Base-by-base conservation (phyloP, 2,329 filamentous ascomycete species). In the Dactylellina sp. region DNA sequence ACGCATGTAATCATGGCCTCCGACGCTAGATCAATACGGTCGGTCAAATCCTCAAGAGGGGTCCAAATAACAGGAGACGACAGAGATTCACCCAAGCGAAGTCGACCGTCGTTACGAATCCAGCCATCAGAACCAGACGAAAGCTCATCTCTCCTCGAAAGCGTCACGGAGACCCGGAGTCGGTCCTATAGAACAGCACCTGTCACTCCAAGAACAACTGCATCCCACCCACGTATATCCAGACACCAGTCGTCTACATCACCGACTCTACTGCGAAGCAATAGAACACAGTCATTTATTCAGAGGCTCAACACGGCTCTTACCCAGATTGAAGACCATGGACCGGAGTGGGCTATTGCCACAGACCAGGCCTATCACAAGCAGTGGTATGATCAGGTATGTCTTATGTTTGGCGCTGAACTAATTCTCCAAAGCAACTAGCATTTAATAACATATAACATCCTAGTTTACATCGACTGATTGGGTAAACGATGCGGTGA, bases 401-500 rank as follows among this genome's bases (percentile, higher is more conserved):
- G 37, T 49, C 56, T 68, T 35, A 44, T 24, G 14, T 11, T 60
- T 50, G n/a, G n/a, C n/a, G n/a, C n/a, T n/a, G n/a, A n/a, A n/a
- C n/a, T n/a, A n/a, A n/a, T n/a, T n/a, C n/a, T n/a, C n/a, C n/a
- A n/a, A n/a, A n/a, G n/a, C n/a, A n/a, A n/a, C n/a, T n/a, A n/a
- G n/a, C n/a, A n/a, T n/a, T n/a, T n/a, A n/a, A n/a, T n/a, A n/a
- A n/a, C n/a, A n/a, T n/a, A n/a, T n/a, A n/a, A n/a, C n/a, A 28
- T 55, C 61, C 39, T 75, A 78, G 78, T 79, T 78, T 70, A 79
- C 78, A 24, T 79, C 78, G 2, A 79, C 77, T 49, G 77, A 99
- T 81, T 99, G 95, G 95, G 93, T 99, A 0, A 94, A 97, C 80
- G 95, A 99, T 81, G 93, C 91, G 80, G 97, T 99, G 77, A 92